Evolutionary conservation across 1,284 basidiomycete species (phyloP).

Genomic region (Exobasidium rhododendri): DNA sequence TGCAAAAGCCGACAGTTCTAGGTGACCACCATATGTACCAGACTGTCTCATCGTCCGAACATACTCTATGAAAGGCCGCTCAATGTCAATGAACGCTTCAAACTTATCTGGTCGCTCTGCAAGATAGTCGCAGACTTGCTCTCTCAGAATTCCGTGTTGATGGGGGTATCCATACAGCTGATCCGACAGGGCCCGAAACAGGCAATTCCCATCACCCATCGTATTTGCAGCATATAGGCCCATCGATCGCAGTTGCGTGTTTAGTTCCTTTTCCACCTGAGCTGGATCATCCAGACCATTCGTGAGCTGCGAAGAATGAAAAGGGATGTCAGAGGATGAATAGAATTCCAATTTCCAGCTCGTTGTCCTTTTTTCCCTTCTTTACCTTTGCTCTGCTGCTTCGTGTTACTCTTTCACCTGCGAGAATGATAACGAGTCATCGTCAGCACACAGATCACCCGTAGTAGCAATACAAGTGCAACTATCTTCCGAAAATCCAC

Average conservation of each 20-base stretch:
- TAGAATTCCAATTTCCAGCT: background rate
- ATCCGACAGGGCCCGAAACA: constrained; percentile 56
- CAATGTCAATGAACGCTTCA: constrained; percentile 83
- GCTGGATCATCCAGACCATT: constrained; percentile 45
- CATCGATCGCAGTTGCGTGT: constrained; percentile 44
- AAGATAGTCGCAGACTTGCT: constrained; percentile 74
- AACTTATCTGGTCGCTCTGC: constrained; percentile 68
- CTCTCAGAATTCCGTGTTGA: constrained; percentile 68
- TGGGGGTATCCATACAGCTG: constrained; percentile 73
- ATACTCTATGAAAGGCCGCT: constrained; percentile 58
- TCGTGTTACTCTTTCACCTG: constrained; percentile 8
- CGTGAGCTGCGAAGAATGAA: constrained; percentile 18
- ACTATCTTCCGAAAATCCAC: no score
- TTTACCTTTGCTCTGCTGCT: constrained; percentile 8
- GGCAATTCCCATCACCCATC: constrained; percentile 52
- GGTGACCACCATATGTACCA: constrained; percentile 83
- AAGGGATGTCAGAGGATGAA: background rate
- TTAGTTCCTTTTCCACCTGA: constrained; percentile 42
- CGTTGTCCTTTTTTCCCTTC: background rate
- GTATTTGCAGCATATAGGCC: constrained; percentile 52
- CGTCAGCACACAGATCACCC: no score
- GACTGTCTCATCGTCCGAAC: constrained; percentile 43
- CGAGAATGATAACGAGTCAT: background rate
- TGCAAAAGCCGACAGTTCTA: constrained; percentile 84
- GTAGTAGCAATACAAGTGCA: no score